Evolutionary conservation across 352 stramenopile species (phyloP).

Genomic region (Thalassiosira mediterranea): DNA sequence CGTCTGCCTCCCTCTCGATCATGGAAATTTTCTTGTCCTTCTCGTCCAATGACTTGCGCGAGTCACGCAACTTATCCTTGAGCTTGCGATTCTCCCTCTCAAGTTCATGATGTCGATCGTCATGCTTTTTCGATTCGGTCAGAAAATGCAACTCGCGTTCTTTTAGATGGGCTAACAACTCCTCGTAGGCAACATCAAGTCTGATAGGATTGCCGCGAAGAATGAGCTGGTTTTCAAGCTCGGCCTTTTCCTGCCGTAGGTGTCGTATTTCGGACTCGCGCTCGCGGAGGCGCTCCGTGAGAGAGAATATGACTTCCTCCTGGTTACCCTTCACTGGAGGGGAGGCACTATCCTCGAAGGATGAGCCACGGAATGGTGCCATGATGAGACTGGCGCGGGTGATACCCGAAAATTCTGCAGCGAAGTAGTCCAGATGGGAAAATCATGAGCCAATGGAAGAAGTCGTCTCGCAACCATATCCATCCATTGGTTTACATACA

Average conservation of each 20-base stretch:
- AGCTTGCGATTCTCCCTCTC: conserved; percentile 35
- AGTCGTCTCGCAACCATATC: too few species aligned
- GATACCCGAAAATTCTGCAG: too few species aligned
- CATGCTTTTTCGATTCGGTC: conserved; percentile 10
- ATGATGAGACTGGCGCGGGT: conserved; percentile 3
- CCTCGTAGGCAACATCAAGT: conserved; percentile 36
- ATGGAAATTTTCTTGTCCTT: conserved; percentile 19
- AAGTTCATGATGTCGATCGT: conserved; percentile 12
- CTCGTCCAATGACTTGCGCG: conserved; percentile 28
- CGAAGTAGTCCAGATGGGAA: too few species aligned
- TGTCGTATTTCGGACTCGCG: conserved; percentile 33
- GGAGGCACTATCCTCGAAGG: conserved; percentile 6
- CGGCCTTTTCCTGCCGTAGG: conserved; percentile 24
- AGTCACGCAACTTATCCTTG: conserved; percentile 14
- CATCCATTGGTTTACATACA: too few species aligned
- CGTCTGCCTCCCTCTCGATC: conserved; percentile 20
- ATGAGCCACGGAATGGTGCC: conserved; percentile 4
- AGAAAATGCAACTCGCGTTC: conserved; percentile 27
- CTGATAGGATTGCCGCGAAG: conserved; percentile 24
- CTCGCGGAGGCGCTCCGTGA: conserved; percentile 34
- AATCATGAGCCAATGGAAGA: too few species aligned
- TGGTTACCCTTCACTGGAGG: conserved; percentile 10
- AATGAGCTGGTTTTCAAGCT: conserved; percentile 34
- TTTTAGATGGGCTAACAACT: conserved; percentile 29
- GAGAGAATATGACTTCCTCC: conserved; percentile 30